Conservation (phyloP, 345 rosid genomes). For the Pugionium dolabratum region DNA sequence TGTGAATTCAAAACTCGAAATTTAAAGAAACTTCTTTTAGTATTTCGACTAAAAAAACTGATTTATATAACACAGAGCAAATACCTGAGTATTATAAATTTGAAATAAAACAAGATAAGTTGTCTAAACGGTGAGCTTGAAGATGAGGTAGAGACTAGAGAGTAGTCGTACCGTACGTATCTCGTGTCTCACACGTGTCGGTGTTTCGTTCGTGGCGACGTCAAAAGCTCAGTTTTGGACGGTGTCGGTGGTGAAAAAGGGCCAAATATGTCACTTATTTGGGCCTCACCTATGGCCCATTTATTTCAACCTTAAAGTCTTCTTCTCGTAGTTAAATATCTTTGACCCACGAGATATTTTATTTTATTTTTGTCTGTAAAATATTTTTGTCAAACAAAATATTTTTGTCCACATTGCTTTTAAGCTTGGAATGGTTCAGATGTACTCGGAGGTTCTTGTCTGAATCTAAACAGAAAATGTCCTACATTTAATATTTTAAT, state of each 20-base stretch:
- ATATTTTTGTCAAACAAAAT: too few relatives aligned
- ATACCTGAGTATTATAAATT: not conserved
- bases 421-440: conserved; percentile 4
- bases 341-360: conserved; percentile 26
- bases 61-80: not conserved
- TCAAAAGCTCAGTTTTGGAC: conserved; percentile 28
- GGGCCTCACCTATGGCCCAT: conserved; percentile 33
- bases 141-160: conserved; percentile 26
- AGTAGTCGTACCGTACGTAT: conserved; percentile 22
- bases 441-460: conserved; percentile 24
- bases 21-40: too few relatives aligned
- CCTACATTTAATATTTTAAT: too few relatives aligned
- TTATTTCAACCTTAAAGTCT: not conserved
- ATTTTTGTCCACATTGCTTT: not conserved
- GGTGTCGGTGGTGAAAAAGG: conserved; percentile 36
- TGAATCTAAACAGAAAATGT: not conserved
- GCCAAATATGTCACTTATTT: conserved; percentile 27
- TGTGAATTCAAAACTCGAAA: too few relatives aligned
- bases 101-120: conserved; percentile 2
- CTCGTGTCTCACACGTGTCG: conserved; percentile 32
- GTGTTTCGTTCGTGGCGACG: conserved; percentile 23
- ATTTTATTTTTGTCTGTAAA: too few relatives aligned
- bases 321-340: not conserved
- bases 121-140: conserved; percentile 35
- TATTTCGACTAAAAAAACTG: too few relatives aligned